Evolutionary conservation across 441 rosid genomes (phyloP).

Genomic region (Francoa sonchifolia): DNA sequence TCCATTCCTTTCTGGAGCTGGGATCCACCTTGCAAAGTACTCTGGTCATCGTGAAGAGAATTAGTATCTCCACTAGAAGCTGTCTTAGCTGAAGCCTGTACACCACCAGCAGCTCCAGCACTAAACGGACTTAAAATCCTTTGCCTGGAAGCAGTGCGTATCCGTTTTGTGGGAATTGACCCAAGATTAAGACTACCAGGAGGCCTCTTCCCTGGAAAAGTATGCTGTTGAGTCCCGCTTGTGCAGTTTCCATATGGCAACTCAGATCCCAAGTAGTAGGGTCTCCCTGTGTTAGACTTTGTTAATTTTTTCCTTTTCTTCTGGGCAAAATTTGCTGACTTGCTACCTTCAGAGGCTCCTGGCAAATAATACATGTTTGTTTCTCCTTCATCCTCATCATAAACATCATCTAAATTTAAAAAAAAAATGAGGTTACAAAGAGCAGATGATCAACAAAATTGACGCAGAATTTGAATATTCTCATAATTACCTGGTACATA

Average conservation of each 20-base stretch:
- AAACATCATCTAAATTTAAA: slow-evolving; percentile 32
- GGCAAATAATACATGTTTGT: slow-evolving; percentile 62
- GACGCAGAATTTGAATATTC: slow-evolving; percentile 8
- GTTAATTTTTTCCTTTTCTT: slow-evolving; percentile 50
- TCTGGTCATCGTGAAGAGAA: slow-evolving; percentile 94
- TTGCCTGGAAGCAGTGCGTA: slow-evolving; percentile 89
- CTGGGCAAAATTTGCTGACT: slow-evolving; percentile 40
- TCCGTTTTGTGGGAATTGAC: slow-evolving; percentile 78
- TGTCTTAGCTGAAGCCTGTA: slow-evolving; percentile 47
- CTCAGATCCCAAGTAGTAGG: slow-evolving; percentile 58
- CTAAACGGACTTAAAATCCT: slow-evolving; percentile 57
- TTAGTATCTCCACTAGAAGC: slow-evolving; percentile 97
- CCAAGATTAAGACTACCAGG: slow-evolving; percentile 45
- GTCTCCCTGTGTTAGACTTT: slow-evolving; percentile 41
- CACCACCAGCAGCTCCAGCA: slow-evolving; percentile 41
- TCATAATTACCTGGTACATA: slow-evolving; percentile 58
- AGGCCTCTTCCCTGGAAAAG: slow-evolving; percentile 55
- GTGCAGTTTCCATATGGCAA: slow-evolving; percentile 38
- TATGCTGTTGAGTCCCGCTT: slow-evolving; percentile 38
- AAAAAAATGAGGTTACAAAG: too few species aligned
- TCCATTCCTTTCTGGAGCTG: slow-evolving; percentile 68
- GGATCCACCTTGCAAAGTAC: slow-evolving; percentile 71
- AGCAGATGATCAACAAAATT: slow-evolving; percentile 16
- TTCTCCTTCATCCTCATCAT: slow-evolving; percentile 88
- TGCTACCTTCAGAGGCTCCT: slow-evolving; percentile 49